Percentiles rank a stretch among this genome's conserved stretches.
Evolutionary conservation across 148 eudicot species (phyloP).

Genomic region (Salicornia ramosissima): DNA sequence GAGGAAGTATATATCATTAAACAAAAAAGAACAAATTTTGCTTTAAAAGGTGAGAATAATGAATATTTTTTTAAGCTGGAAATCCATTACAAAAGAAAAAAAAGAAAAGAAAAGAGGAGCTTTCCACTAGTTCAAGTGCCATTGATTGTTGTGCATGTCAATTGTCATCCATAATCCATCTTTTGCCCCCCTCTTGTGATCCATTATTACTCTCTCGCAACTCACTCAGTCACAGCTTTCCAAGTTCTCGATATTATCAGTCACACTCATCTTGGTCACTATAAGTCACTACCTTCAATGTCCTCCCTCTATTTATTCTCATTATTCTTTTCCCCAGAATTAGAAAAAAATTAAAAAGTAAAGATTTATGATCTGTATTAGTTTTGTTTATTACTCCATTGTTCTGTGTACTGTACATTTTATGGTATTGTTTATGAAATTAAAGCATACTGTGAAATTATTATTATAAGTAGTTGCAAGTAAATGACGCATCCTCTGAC

Average conservation of each 20-base stretch:
- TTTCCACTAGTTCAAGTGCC: slow-evolving; percentile 14
- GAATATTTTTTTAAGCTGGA: no score
- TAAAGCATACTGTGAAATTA: background rate
- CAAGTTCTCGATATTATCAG: slow-evolving; percentile 24
- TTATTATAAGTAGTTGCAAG: slow-evolving; percentile 12
- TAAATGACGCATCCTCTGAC: slow-evolving; percentile 32
- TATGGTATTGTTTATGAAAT: slow-evolving; percentile 15
- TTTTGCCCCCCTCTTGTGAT: background rate
- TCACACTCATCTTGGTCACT: slow-evolving; percentile 13
- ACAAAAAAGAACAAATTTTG: no score
- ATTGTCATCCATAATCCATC: background rate
- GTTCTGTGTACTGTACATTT: background rate
- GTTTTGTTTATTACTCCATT: background rate
- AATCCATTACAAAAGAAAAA: slow-evolving; percentile 14
- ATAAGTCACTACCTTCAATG: slow-evolving; percentile 20
- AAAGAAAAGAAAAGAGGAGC: no score
- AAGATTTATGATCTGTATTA: background rate
- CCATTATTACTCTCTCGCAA: background rate
- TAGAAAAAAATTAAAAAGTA: background rate
- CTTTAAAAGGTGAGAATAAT: no score
- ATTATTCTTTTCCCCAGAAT: slow-evolving; percentile 10
- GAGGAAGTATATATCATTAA: no score
- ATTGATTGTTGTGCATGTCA: slow-evolving; percentile 26
- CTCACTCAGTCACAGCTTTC: slow-evolving; percentile 19
- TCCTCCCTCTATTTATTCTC: slow-evolving; percentile 21